Evolutionary conservation across 208 protist genomes (phyloP).

Genomic region (Plasmodiophora brassicae): DNA sequence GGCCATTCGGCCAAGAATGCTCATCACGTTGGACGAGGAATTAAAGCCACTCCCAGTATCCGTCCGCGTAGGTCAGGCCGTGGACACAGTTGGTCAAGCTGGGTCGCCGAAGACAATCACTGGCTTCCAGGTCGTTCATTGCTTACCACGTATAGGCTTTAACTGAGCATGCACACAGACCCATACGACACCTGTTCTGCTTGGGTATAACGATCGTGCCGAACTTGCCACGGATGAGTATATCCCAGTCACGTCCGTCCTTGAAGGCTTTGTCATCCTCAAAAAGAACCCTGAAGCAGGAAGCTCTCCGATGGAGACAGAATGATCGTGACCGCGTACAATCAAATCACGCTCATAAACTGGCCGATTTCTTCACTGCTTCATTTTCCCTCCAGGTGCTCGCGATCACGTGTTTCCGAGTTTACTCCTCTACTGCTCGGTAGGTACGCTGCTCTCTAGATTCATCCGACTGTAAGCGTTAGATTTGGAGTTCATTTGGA

Average conservation of each 20-base stretch:
- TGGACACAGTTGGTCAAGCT: slow-evolving; percentile 91
- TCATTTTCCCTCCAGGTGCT: too few species aligned
- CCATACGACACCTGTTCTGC: slow-evolving; percentile 94
- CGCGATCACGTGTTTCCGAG: too few species aligned
- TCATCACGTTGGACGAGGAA: slow-evolving; percentile 89
- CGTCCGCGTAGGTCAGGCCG: slow-evolving; percentile 77
- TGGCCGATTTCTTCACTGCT: too few species aligned
- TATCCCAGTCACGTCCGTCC: slow-evolving; percentile 61
- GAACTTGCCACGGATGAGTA: slow-evolving; percentile 92
- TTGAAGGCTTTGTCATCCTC: slow-evolving; percentile 80
- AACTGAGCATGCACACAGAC: slow-evolving; percentile 69
- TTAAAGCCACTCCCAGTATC: slow-evolving; percentile 80
- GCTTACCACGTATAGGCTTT: background rate
- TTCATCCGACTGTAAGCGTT: too few species aligned
- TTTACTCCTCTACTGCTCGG: too few species aligned
- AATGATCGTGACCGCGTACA: too few species aligned
- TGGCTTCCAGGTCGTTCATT: slow-evolving; percentile 81
- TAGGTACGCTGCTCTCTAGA: too few species aligned
- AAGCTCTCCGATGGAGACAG: slow-evolving; percentile 3
- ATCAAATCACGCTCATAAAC: too few species aligned
- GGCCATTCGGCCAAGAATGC: slow-evolving; percentile 89
- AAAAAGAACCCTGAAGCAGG: slow-evolving; percentile 65
- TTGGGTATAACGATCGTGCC: slow-evolving; percentile 86
- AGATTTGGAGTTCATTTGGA: too few species aligned
- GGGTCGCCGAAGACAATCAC: slow-evolving; percentile 96